phyloP scores from a whole-genome alignment of 345 rosid species.

The Euphorbia lathyris region DNA sequence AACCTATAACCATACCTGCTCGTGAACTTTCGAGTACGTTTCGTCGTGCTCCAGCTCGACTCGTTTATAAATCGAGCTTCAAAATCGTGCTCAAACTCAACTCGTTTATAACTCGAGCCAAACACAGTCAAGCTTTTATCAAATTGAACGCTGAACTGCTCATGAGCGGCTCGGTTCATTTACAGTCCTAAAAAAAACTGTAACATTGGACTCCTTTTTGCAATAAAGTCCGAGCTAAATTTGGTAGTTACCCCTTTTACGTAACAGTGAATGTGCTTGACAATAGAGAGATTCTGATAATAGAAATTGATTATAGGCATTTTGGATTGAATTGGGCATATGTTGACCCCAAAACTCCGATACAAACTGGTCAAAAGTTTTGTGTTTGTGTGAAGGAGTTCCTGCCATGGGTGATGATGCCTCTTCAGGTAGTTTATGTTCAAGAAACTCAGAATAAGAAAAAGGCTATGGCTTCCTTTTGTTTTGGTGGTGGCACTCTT shows the following conservation, averaged over 20 bases:
- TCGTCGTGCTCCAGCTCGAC: no score
- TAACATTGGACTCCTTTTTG: background rate
- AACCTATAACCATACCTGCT: no score
- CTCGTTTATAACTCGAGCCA: no score
- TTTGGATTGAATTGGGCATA: conserved; percentile 76
- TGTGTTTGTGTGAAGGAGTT: conserved; percentile 75
- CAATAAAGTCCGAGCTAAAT: no score
- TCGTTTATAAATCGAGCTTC: no score
- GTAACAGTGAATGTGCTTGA: background rate
- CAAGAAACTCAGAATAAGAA: conserved; percentile 49
- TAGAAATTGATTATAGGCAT: conserved; percentile 46
- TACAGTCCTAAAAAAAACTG: no score
- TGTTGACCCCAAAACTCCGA: conserved; percentile 68
- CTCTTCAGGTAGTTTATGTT: conserved; percentile 77
- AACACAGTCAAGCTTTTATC: no score
- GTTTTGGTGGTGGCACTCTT: conserved; percentile 81
- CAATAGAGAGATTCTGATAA: background rate
- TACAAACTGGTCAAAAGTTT: conserved; percentile 63
- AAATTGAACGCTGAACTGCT: no score
- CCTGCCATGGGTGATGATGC: conserved; percentile 88
- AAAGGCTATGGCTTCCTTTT: conserved; percentile 43
- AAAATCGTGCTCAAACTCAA: no score
- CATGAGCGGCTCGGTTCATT: no score
- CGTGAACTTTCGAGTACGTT: no score
- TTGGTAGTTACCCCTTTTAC: background rate